phyloP scores from a whole-genome alignment of 2,329 filamentous ascomycete genomes.

The Metarhizium rileyi region DNA sequence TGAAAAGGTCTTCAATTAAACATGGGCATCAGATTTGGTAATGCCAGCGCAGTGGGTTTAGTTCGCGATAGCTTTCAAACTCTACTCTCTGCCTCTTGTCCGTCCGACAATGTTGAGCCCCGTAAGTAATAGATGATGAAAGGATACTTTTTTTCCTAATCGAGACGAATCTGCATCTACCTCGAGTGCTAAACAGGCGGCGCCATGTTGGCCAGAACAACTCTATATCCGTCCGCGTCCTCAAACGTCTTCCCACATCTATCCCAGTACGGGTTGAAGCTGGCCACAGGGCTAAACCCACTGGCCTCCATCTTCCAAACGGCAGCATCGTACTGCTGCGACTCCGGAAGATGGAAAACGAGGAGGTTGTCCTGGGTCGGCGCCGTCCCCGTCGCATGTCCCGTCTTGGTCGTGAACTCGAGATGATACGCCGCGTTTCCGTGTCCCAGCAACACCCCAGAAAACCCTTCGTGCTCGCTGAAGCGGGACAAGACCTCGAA shows the following conservation, averaged over 20 bases:
- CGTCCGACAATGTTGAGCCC: too few species aligned
- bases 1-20: slow-evolving; percentile 8
- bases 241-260: slow-evolving; percentile 32
- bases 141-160: too few species aligned
- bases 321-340: slow-evolving; percentile 17
- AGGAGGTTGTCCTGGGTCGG: slow-evolving; percentile 34
- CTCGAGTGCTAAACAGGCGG: neutral
- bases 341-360: slow-evolving; percentile 31
- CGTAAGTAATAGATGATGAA: too few species aligned
- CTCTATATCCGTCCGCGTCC: slow-evolving; percentile 34
- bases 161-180: neutral
- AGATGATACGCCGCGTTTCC: slow-evolving; percentile 29
- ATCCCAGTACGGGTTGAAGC: slow-evolving; percentile 36
- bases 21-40: neutral
- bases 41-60: neutral
- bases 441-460: slow-evolving; percentile 32
- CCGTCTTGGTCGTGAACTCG: slow-evolving; percentile 28
- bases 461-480: slow-evolving; percentile 27
- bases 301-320: slow-evolving; percentile 23
- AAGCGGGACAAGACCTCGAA: slow-evolving; percentile 26
- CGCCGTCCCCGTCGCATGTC: slow-evolving; percentile 24
- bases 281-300: slow-evolving; percentile 25
- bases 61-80: neutral
- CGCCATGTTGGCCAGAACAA: slow-evolving; percentile 28
- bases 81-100: neutral